phyloP scores from a whole-genome alignment of 2,329 filamentous ascomycete species.

The Fusarium paranaense region DNA sequence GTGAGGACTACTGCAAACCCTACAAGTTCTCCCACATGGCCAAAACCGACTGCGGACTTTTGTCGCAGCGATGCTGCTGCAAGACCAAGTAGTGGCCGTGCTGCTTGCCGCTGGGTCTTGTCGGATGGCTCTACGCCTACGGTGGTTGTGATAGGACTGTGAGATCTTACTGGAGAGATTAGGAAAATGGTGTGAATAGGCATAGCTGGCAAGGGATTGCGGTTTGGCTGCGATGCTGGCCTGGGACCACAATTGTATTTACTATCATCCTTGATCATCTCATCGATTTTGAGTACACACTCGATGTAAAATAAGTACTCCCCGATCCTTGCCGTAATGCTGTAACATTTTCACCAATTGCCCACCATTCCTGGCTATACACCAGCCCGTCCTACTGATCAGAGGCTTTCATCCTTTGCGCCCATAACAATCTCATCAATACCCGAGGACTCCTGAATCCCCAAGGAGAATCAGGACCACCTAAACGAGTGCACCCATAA shows the following conservation, averaged over 20 bases:
- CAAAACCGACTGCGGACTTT: slow-evolving; percentile 1
- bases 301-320: neutral
- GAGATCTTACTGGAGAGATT: neutral
- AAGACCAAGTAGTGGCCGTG: neutral
- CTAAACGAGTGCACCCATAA: neutral
- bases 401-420: neutral
- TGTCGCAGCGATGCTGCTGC: slow-evolving; percentile 11
- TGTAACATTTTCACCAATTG: too few relatives aligned
- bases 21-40: slow-evolving; percentile 17
- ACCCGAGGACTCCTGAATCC: neutral
- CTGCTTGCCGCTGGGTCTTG: neutral
- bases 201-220: neutral
- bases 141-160: neutral
- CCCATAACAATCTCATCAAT: neutral
- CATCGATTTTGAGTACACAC: neutral
- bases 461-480: neutral
- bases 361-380: neutral
- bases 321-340: neutral
- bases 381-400: neutral
- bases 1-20: slow-evolving; percentile 11
- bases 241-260: neutral
- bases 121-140: neutral
- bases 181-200: neutral
- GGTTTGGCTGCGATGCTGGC: neutral
- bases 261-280: neutral